Evolutionary conservation across 2,329 filamentous ascomycete species (phyloP), one percentile per base, ranked within the genome.

Genomic region (Hymenoscyphus occultus): DNA sequence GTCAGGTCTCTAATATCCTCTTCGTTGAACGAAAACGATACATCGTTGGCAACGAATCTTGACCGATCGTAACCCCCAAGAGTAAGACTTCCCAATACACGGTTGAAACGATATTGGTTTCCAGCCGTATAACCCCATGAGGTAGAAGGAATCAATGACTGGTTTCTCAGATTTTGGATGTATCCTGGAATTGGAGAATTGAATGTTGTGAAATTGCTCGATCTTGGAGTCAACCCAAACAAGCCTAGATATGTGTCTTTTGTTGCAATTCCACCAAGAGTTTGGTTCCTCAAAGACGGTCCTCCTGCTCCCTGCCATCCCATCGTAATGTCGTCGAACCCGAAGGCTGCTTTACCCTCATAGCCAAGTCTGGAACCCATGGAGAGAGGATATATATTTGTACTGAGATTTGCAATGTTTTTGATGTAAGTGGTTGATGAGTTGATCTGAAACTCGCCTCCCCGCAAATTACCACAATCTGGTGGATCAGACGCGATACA

Each of bases 401-500:
- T 78, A 1, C 69, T 71, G 48, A 72, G 76, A 19, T 68, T 56
- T 4, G 77, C 77, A 16, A 75, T 28, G 39, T 76, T 72, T 7
- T 59, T 10, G 32, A 64, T 13, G 67, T 59, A 91, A 51, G 82
- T 82, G 9, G 76, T 78, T 1, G 88, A 91, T 31, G 77, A 72
- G 19, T 76, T 76, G 19, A 79, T 77, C 66, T 84, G 80, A 74
- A 85, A 91, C 16, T 86, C 76, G 58, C 81, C 81, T 5, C 89
- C 89, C 60, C 89, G 83, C 79, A 31, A 79, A 75, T 68, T 76
- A 77, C 73, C 88, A 90, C 16, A 82, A 77, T 65, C 51, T n/a
- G 61, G 54, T 61, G 79, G 76, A 57, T 82, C 83, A 13, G 69
- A 67, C 12, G 64, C 32, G 12, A 63, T 71, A 64, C 86, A 89